Conservation (phyloP, 495 filamentous ascomycete species). For the Tricharina praecox region DNA sequence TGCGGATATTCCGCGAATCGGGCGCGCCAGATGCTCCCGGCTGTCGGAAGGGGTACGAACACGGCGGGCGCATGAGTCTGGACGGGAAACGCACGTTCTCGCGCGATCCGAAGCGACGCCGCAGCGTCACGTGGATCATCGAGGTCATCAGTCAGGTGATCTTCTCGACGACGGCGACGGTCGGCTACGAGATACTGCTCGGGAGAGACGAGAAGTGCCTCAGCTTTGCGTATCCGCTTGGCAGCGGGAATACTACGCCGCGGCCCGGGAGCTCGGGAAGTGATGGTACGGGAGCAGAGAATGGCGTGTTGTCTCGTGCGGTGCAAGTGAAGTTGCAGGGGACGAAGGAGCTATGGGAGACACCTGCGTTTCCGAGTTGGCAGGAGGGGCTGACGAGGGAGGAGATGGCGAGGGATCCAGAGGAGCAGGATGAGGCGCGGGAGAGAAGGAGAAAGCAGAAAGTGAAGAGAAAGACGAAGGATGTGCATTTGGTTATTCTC, state of each 20-base stretch:
- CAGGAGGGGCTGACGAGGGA: conserved; percentile 10
- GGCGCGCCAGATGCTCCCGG: too few relatives aligned
- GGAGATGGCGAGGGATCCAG: conserved; percentile 22
- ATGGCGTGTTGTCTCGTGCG: conserved; percentile 31
- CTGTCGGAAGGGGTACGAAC: conserved; percentile 15
- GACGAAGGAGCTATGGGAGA: conserved; percentile 79
- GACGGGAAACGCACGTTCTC: conserved; percentile 4
- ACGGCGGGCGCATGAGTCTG: conserved; percentile 12
- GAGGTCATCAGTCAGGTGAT: conserved; percentile 84
- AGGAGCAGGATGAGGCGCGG: conserved; percentile 22
- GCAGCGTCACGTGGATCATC: conserved; percentile 68
- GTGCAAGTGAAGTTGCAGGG: conserved; percentile 66
- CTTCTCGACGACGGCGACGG: conserved; percentile 71
- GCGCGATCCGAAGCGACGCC: conserved; percentile 25
- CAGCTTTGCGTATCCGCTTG: conserved; percentile 35
- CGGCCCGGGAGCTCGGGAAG: too few relatives aligned
- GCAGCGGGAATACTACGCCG: conserved; percentile 4
- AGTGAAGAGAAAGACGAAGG: conserved; percentile 34
- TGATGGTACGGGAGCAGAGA: background rate
- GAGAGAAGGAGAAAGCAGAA: conserved; percentile 29
- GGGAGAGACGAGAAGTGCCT: conserved; percentile 71
- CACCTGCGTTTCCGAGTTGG: conserved; percentile 56
- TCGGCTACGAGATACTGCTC: conserved; percentile 78
- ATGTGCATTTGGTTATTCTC: conserved; percentile 74
- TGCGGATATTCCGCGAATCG: background rate